Conservation (phyloP, 805 yeast species). For the Candida bentonensis region DNA sequence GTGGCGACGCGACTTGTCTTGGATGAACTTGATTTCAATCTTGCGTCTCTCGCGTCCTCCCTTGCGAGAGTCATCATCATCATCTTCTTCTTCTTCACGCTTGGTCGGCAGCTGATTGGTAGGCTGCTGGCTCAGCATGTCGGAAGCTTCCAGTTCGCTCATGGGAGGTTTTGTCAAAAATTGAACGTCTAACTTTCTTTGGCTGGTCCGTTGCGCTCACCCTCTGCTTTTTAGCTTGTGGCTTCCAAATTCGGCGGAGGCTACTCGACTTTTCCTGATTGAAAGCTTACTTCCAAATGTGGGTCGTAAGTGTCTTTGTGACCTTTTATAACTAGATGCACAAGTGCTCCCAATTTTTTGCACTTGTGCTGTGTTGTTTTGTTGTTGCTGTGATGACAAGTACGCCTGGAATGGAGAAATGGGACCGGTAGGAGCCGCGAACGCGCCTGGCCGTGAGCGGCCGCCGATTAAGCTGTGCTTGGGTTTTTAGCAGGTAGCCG, state of each 20-base stretch:
- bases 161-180: too few relatives aligned
- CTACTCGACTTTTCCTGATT: not conserved
- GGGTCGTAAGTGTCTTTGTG: conserved; percentile 1
- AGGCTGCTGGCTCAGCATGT: not conserved
- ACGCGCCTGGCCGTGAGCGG: too few relatives aligned
- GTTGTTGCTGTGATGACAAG: not conserved
- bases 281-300: conserved; percentile 1
- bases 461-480: too few relatives aligned
- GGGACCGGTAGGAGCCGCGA: too few relatives aligned
- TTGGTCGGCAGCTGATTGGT: conserved; percentile 7
- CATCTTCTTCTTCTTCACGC: conserved; percentile 29
- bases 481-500: too few relatives aligned
- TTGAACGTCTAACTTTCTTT: too few relatives aligned
- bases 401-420: not conserved
- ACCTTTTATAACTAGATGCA: not conserved
- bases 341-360: not conserved
- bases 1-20: conserved; percentile 95
- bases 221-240: too few relatives aligned
- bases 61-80: conserved; percentile 30
- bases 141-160: not conserved
- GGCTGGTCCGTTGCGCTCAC: too few relatives aligned
- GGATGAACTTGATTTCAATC: conserved; percentile 93
- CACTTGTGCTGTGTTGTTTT: not conserved
- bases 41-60: conserved; percentile 56
- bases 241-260: not conserved